Percentiles rank a stretch among this genome's conserved stretches.
phyloP scores from a whole-genome alignment of 2,329 filamentous ascomycete species.

The Tricladium varicosporioides region DNA sequence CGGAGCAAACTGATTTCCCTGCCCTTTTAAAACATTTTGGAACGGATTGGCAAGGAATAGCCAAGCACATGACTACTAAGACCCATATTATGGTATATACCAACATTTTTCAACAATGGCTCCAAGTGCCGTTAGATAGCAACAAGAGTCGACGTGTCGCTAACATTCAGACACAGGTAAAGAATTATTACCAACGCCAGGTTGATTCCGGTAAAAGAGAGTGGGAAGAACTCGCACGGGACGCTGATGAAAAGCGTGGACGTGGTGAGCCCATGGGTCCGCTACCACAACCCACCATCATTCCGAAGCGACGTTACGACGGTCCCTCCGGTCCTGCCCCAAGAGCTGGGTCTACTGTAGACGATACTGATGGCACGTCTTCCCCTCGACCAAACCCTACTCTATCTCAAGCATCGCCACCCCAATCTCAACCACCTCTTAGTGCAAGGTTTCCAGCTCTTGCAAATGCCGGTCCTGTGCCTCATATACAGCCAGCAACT shows the following conservation, averaged over 20 bases:
- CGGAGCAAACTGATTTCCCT: conserved; percentile 75
- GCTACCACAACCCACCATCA: conserved; percentile 55
- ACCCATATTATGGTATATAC: conserved; percentile 76
- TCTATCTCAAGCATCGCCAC: conserved; percentile 21
- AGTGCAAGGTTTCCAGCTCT: conserved; percentile 31
- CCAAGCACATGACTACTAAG: conserved; percentile 77
- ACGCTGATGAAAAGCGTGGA: conserved; percentile 55
- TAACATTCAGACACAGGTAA: conserved; percentile 50
- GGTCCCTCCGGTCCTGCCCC: conserved; percentile 39
- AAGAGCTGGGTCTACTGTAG: conserved; percentile 47
- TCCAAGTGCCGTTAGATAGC: conserved; percentile 27
- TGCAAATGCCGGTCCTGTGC: conserved; percentile 33
- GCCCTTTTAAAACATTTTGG: conserved; percentile 71
- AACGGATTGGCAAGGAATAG: conserved; percentile 75
- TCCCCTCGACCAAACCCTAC: conserved; percentile 18
- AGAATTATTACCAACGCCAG: conserved; percentile 65
- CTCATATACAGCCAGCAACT: conserved; percentile 28
- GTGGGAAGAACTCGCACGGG: conserved; percentile 58
- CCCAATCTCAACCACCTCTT: conserved; percentile 30
- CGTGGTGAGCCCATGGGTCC: conserved; percentile 59
- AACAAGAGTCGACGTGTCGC: conserved; percentile 32
- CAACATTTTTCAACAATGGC: conserved; percentile 29
- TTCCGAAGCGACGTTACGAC: conserved; percentile 52
- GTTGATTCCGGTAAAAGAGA: conserved; percentile 55
- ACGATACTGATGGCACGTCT: conserved; percentile 42